Base-by-base conservation (phyloP, 108 stramenopile species). In the Nitzschia sp. region DNA sequence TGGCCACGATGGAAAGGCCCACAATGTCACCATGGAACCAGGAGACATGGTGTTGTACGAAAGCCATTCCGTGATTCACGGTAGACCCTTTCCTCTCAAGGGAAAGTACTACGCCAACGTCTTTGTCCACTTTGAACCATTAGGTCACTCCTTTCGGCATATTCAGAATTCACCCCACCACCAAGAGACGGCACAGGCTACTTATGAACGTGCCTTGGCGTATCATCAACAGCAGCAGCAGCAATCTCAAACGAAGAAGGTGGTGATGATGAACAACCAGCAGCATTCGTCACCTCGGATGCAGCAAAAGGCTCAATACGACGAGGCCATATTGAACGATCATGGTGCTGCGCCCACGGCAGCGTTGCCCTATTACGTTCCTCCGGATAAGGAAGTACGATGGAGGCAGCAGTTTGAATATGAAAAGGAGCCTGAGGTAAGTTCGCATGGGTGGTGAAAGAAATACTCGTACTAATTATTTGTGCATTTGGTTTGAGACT, bases 11-110 rank as follows among this genome's bases (percentile, higher is more conserved):
- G 96, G 96, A 4, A 59, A 53, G 29, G 92, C 89, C 0, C 71
- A 85, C 75, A 97, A 97, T 70, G 41, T 98, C 9, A 96, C 97
- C 5, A 83, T 96, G 78, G 67, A 85, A 56, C 90, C 90, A 2
- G 94, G 97, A 13, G 96, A 97, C 34, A 84, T 97, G 90, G 78
- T 97, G 3, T 72, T 96, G 25, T 97, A 97, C 69, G 98, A 98
- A 69, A 80, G 83, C 59, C 87, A 90, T 45, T 88, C 92, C 19
- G 81, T 97, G 27, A 80, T 96, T 41, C 97, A 97, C 75, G 97
- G 97, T 5, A 36, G 97, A 53, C 97, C 97, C 6, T 93, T 87
- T 63, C 88, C 95, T 9, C 73, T 98, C 62, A 74, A 86, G 56
- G 95, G 94, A 32, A 67, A 71, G 1, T 82, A 66, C 62, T 84